Conservation (phyloP, 495 filamentous ascomycete species). For the Collariella sp. region DNA sequence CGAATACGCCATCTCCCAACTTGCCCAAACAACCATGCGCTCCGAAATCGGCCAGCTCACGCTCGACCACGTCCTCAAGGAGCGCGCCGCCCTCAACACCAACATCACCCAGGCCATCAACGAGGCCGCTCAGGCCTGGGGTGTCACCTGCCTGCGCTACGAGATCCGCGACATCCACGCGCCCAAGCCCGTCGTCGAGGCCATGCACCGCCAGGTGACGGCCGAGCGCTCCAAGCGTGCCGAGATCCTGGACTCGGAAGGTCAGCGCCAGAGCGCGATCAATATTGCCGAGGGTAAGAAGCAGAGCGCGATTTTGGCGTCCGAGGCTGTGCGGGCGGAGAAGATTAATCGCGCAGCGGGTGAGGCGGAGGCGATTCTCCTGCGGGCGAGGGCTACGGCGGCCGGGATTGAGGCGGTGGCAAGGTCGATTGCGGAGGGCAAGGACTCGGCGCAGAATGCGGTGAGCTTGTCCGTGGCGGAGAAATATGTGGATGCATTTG, state of each 20-base stretch:
- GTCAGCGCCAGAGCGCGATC: slow-evolving; percentile 91
- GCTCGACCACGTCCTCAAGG: slow-evolving; percentile 94
- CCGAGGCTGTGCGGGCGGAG: slow-evolving; percentile 82
- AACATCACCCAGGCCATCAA: slow-evolving; percentile 99
- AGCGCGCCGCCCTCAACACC: slow-evolving; percentile 87
- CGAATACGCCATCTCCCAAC: slow-evolving; percentile 95
- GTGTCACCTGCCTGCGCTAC: slow-evolving; percentile 90
- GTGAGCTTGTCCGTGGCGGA: slow-evolving; percentile 83
- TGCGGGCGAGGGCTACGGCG: slow-evolving; percentile 82
- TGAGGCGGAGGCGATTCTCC: slow-evolving; percentile 85
- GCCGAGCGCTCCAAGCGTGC: slow-evolving; percentile 94
- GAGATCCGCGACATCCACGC: slow-evolving; percentile 98
- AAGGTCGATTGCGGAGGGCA: slow-evolving; percentile 56
- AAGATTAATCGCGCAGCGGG: slow-evolving; percentile 84
- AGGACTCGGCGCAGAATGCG: slow-evolving; percentile 68
- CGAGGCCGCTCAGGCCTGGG: slow-evolving; percentile 94
- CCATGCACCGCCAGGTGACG: slow-evolving; percentile 97
- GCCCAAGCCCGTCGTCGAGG: slow-evolving; percentile 80
- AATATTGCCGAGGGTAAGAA: slow-evolving; percentile 97
- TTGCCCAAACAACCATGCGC: slow-evolving; percentile 98
- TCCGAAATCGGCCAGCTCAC: slow-evolving; percentile 94
- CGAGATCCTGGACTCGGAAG: slow-evolving; percentile 93
- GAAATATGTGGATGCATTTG: slow-evolving; percentile 96
- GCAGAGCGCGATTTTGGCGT: slow-evolving; percentile 89
- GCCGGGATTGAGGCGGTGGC: slow-evolving; percentile 81